Percentiles rank a stretch among this genome's conserved stretches.
Conservation (phyloP, 2,329 filamentous ascomycete species). For the Penicillium crustosum region DNA sequence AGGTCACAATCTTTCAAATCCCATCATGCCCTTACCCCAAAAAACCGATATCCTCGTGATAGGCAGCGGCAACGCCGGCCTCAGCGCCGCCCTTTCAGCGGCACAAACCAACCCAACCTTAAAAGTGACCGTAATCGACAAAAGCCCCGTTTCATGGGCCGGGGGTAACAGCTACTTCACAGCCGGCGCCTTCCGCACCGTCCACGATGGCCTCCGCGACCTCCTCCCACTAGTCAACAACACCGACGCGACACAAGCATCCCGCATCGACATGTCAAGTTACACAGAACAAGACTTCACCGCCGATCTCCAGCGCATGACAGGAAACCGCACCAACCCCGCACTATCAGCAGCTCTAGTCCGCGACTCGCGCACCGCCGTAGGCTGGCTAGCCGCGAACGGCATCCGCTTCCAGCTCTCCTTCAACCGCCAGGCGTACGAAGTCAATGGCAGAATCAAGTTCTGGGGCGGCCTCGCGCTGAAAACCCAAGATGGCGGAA, state of each 20-base stretch:
- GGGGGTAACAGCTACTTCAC: slow-evolving; percentile 68
- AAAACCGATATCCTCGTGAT: slow-evolving; percentile 50
- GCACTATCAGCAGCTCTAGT: slow-evolving; percentile 53
- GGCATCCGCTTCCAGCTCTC: slow-evolving; percentile 60
- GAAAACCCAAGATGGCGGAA: slow-evolving; percentile 60
- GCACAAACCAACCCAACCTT: slow-evolving; percentile 41
- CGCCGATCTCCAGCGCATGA: slow-evolving; percentile 59
- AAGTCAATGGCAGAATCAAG: slow-evolving; percentile 59
- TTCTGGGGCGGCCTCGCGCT: slow-evolving; percentile 68
- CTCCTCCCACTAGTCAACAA: slow-evolving; percentile 64
- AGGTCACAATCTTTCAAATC: too few species aligned
- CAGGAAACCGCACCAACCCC: slow-evolving; percentile 54
- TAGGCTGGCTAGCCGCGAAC: slow-evolving; percentile 57
- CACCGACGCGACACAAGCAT: slow-evolving; percentile 47
- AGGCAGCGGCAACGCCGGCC: slow-evolving; percentile 65
- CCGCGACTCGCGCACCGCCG: slow-evolving; percentile 49
- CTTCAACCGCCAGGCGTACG: slow-evolving; percentile 66
- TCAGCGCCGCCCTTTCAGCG: slow-evolving; percentile 60
- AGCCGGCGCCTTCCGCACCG: slow-evolving; percentile 62
- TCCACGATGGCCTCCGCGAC: slow-evolving; percentile 56
- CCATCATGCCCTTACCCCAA: background rate
- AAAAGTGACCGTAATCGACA: slow-evolving; percentile 59
- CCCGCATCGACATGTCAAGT: slow-evolving; percentile 57
- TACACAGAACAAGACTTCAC: slow-evolving; percentile 58
- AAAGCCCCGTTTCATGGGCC: slow-evolving; percentile 58